These are phyloP conservation scores for Fusarium floridanum DNA, from an alignment of 2,329 filamentous ascomycete species.

Conservation along the genomic window DNA sequence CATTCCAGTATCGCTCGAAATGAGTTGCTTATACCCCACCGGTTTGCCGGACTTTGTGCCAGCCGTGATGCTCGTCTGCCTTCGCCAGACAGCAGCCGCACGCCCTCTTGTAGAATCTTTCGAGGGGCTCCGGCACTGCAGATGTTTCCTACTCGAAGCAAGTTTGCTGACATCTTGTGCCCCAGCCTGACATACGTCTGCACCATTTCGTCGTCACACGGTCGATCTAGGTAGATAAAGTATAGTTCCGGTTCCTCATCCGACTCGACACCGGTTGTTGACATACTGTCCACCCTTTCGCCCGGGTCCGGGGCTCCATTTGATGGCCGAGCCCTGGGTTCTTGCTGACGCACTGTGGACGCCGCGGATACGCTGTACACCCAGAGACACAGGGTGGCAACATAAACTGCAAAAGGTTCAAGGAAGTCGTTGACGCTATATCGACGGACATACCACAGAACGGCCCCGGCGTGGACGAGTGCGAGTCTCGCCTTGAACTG, in stretches of 20 bases:
- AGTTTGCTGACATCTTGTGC: constrained; percentile 31
- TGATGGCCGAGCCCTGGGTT: not conserved
- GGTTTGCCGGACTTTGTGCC: not conserved
- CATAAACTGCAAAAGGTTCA: constrained; percentile 32
- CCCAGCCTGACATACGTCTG: constrained; percentile 33
- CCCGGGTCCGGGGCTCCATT: not conserved
- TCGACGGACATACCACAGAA: constrained; percentile 36
- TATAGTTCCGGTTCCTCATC: constrained; percentile 24
- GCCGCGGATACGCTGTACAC: constrained; percentile 22
- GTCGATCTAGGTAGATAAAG: constrained; percentile 34
- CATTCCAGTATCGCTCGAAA: not conserved
- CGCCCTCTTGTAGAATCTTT: constrained; percentile 32
- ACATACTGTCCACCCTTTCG: not conserved
- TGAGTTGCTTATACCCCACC: not conserved
- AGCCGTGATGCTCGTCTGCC: not conserved
- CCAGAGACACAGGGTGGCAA: constrained; percentile 30
- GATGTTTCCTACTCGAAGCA: constrained; percentile 30
- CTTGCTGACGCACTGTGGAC: not conserved
- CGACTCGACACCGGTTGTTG: not conserved
- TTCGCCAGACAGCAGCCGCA: constrained; percentile 19
- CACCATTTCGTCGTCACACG: constrained; percentile 39
- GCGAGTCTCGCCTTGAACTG: constrained; percentile 37
- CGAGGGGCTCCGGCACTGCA: constrained; percentile 17
- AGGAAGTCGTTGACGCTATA: constrained; percentile 32
- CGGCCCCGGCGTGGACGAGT: constrained; percentile 30